phyloP scores from a whole-genome alignment of 2,329 filamentous ascomycete species.

The Drechmeria coniospora region DNA sequence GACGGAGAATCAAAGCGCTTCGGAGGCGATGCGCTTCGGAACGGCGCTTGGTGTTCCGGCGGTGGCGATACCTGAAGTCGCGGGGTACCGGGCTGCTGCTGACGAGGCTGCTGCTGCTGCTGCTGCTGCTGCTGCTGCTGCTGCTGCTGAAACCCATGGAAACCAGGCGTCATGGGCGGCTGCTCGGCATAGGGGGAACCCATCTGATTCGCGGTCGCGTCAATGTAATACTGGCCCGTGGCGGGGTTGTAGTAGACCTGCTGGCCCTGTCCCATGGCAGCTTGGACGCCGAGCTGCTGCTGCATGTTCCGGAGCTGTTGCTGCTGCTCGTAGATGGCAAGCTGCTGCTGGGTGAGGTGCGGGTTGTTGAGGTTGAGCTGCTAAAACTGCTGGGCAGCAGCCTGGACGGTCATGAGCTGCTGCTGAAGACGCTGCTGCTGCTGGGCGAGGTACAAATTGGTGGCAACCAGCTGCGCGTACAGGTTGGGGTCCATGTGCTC shows the following conservation, averaged over 20 bases:
- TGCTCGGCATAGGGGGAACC: conserved; percentile 27
- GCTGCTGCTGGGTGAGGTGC: conserved; percentile 30
- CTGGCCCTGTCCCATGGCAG: conserved; percentile 41
- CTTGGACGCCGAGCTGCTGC: conserved; percentile 22
- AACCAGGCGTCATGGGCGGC: conserved; percentile 22
- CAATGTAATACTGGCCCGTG: conserved; percentile 73
- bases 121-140: conserved; percentile 30
- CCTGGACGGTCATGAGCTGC: conserved; percentile 72
- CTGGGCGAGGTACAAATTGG: conserved; percentile 82
- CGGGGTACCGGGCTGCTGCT: conserved; percentile 42
- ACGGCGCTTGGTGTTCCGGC: conserved; percentile 36
- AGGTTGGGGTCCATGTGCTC: conserved; percentile 71
- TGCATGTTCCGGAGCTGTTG: conserved; percentile 25
- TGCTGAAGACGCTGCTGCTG: conserved; percentile 93
- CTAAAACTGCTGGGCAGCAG: conserved; percentile 70
- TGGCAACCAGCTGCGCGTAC: conserved; percentile 79
- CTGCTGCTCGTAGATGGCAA: conserved; percentile 30
- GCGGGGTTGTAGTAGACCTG: conserved; percentile 76
- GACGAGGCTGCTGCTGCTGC: conserved; percentile 23
- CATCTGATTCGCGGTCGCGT: conserved; percentile 33
- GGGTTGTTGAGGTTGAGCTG: conserved; percentile 51
- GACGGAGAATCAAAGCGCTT: conserved; percentile 55
- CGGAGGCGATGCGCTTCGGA: conserved; percentile 50
- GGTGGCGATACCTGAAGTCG: conserved; percentile 74
- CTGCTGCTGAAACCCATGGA: conserved; percentile 16